Base-by-base conservation (phyloP, 148 eudicot genomes). In the Cornus kousa region DNA sequence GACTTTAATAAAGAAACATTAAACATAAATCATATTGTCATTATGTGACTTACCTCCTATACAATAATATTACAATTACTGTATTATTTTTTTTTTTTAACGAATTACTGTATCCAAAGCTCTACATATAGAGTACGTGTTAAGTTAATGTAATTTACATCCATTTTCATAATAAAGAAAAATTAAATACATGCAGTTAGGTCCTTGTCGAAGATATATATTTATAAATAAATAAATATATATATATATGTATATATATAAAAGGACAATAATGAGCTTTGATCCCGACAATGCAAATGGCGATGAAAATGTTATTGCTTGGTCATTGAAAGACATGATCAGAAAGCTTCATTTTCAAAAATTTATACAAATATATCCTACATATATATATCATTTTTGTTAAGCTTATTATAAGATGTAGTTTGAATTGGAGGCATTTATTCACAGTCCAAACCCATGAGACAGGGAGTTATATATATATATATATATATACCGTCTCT, bases 381-480 rank as follows among this genome's bases (percentile, higher is more conserved):
- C n/a, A n/a, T 71, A 19, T 46, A 46, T n/a, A 28, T 24, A 17
- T 14, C 22, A 66, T 53, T 76, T 10, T n/a, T 33, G 16, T 11
- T 28, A 67, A 31, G 19, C 70, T 33, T 48, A 69, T 77, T 17
- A 62, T 20, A 62, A 62, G 66, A 62, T 88, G 91, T 90, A 79
- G 89, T 86, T 90, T 88, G 91, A 88, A 90, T 68, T 77, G 91
- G 89, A 82, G 83, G 88, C 93, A 85, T 75, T 74, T 80, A 14
- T 87, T 92, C 91, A 84, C 84, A 88, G 89, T 87, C 85, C 82
- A 83, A 87, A 85, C 91, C 91, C 93, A 67, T 84, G 78, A 92
- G 78, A 87, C 87, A 82, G 79, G 96, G 96, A 72, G n/a, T 64
- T 16, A 60, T 62, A 62, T 17, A 20, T 17, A n/a, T 17, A 62